Base-by-base conservation (phyloP, 257 asterid species). In the Phtheirospermum japonicum region DNA sequence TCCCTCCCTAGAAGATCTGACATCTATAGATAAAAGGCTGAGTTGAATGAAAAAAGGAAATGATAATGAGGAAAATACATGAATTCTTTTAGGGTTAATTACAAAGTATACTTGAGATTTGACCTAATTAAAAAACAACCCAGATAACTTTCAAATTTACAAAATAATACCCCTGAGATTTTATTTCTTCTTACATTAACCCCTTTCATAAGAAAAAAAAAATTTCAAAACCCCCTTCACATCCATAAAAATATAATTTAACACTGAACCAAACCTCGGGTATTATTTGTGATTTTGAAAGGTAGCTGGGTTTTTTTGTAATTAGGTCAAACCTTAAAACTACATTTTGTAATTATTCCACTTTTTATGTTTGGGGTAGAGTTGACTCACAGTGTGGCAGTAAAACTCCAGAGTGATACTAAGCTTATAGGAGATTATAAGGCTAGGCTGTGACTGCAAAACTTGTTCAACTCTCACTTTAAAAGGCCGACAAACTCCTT, bases 381-480 rank as follows among this genome's bases (percentile, higher is more conserved):
- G 70, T 68, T 39, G 63, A 85, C 97, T 93, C 73, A 93, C 97
- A 8, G 95, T 89, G 75, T 85, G 86, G 87, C 89, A 74, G 95
- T 93, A 93, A 65, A 93, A 93, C 80, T 89, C 97, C 83, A 93
- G 86, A 42, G 95, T 93, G 64, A 79, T 89, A 69, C 82, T 82
- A 50, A 93, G 97, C 77, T 93, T 93, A 81, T 89, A 93, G 2
- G 95, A 81, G 70, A 89, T 77, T 42, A 93, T 82, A 65, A 93
- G 85, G 75, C 81, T 89, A 54, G 97, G 95, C 72, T 93, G 97
- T 59, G 99, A 89, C 84, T 92, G 97, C 83, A 89, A 80, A 74
- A 89, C 99, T 81, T 87, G 99, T 71, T 93, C 99, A 62, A 93
- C 99, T 78, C 99, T 77, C 71, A 85, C 93, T 89, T 93, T 93